Evolutionary conservation across 495 filamentous ascomycete genomes (phyloP).

Genomic region (Penicillium argentinense): DNA sequence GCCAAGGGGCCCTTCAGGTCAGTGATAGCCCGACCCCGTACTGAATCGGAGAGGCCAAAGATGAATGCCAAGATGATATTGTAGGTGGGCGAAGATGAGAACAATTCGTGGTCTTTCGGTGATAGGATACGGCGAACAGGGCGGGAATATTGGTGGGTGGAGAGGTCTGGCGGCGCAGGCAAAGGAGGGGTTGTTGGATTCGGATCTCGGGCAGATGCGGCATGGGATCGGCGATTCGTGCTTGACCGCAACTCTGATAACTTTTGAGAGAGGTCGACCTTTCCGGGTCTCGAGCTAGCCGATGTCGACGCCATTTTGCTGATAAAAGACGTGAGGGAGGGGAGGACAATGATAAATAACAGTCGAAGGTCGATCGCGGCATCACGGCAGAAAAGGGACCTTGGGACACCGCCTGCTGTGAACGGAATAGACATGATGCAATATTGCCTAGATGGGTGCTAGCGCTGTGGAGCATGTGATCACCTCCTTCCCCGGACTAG

Average conservation of each 20-base stretch:
- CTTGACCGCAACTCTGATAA: slow-evolving; percentile 68
- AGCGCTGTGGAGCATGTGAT: slow-evolving; percentile 21
- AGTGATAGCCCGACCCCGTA: slow-evolving; percentile 72
- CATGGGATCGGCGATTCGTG: slow-evolving; percentile 49
- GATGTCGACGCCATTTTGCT: slow-evolving; percentile 30
- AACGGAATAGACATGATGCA: slow-evolving; percentile 6
- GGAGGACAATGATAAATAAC: neutral
- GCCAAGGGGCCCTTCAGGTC: slow-evolving; percentile 57
- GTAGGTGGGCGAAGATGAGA: slow-evolving; percentile 76
- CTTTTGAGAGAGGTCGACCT: slow-evolving; percentile 59
- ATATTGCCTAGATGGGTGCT: neutral
- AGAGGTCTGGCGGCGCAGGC: slow-evolving; percentile 65
- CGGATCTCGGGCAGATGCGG: slow-evolving; percentile 57
- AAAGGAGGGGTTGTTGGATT: slow-evolving; percentile 71
- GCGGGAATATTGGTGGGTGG: slow-evolving; percentile 57
- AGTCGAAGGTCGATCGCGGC: no score
- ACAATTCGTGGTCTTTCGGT: slow-evolving; percentile 74
- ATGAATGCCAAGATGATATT: slow-evolving; percentile 77
- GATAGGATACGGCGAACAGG: slow-evolving; percentile 81
- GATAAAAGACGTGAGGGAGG: slow-evolving; percentile 6
- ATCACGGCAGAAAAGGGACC: neutral
- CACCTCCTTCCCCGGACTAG: slow-evolving; percentile 12
- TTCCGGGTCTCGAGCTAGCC: slow-evolving; percentile 21
- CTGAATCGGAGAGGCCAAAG: slow-evolving; percentile 80
- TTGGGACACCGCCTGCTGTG: slow-evolving; percentile 16